Evolutionary conservation across 176 grass and related monocot species (phyloP), one percentile per base, ranked within the genome.

Genomic region (Oryza glaberrima): DNA sequence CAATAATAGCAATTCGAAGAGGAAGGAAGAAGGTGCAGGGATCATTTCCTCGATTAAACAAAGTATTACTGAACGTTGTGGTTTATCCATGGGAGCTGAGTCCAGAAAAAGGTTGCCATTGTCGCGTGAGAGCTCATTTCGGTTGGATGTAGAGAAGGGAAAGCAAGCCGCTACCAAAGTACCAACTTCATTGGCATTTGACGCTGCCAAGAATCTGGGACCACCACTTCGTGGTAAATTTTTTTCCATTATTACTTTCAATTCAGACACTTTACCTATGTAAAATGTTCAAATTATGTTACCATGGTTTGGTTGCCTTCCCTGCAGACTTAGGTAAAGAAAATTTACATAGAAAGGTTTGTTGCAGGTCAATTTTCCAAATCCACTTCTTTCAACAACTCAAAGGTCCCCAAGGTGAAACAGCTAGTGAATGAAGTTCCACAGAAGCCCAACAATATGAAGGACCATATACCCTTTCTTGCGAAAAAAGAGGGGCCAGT

Each of bases 391-490:
- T 96, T 95, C 84, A 99, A 99, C 72, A 95, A 82, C 73, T 94
- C 91, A 72, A 99, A 96, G 81, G 79, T 92, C 44, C 91, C 93
- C 41, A 99, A 96, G 80, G 96, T 99, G 75, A 99, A 99, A 81
- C 96, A 94, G 82, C 78, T 98, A 86, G 52, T 80, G 49, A 86
- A 43, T 65, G 94, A 92, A 83, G 82, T 94, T 75, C 88, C 96
- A 73, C 86, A 89, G 25, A 96, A 89, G 64, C 67, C 83, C n/a
- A 96, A 92, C 83, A 41, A 11, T 81, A 71, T 70, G 32, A 96
- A 84, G 84, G 90, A 93, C 64, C 68, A 82, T 85, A 72, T 70
- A 81, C 81, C 87, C 22, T 87, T 25, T 72, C 70, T 67, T 72
- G 81, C 65, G 54, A 98, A 70, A 90, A 95, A 88, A 77, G 89